A percentile compares a stretch with the other conserved stretches of the same genome.
Conservation (phyloP, 352 stramenopile genomes). For the Phytophthora tentaculata region DNA sequence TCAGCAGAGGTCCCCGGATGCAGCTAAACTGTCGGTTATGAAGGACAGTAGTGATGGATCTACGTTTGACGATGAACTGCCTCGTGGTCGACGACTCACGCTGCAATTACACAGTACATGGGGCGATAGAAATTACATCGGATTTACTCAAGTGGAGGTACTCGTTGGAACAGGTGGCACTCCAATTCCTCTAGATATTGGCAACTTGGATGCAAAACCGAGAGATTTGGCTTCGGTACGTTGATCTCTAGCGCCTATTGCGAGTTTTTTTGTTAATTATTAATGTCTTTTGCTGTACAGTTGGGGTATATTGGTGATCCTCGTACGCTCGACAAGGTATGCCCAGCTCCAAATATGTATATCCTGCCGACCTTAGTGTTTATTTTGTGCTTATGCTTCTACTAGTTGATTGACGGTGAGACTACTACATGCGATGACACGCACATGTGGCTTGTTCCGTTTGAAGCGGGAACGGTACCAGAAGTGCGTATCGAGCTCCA, state of each 20-base stretch:
- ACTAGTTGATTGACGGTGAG: constrained; percentile 86
- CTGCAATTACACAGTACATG: constrained; percentile 72
- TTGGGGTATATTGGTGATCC: constrained; percentile 80
- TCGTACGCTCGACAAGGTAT: constrained; percentile 88
- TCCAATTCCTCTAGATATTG: constrained; percentile 46
- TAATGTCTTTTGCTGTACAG: constrained; percentile 27
- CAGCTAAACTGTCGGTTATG: constrained; percentile 35
- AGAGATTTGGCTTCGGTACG: constrained; percentile 75
- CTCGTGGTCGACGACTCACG: constrained; percentile 56
- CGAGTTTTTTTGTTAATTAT: not conserved
- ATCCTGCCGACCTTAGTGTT: too few relatives aligned
- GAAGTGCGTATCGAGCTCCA: constrained; percentile 73
- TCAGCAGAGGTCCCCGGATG: constrained; percentile 50
- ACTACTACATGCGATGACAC: constrained; percentile 86
- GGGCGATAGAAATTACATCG: constrained; percentile 88
- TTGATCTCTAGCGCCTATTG: too few relatives aligned
- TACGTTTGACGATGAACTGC: constrained; percentile 22
- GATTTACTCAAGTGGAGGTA: constrained; percentile 78
- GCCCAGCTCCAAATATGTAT: not conserved
- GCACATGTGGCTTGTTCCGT: constrained; percentile 91
- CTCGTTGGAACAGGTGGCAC: constrained; percentile 53
- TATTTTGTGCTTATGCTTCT: too few relatives aligned
- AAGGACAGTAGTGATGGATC: constrained; percentile 24
- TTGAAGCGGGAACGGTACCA: constrained; percentile 33
- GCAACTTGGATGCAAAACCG: constrained; percentile 64